Evolutionary conservation across 192 early-diverging fungal species (phyloP), one percentile per base, ranked within the genome.

Genomic region (Podila clonocystis): DNA sequence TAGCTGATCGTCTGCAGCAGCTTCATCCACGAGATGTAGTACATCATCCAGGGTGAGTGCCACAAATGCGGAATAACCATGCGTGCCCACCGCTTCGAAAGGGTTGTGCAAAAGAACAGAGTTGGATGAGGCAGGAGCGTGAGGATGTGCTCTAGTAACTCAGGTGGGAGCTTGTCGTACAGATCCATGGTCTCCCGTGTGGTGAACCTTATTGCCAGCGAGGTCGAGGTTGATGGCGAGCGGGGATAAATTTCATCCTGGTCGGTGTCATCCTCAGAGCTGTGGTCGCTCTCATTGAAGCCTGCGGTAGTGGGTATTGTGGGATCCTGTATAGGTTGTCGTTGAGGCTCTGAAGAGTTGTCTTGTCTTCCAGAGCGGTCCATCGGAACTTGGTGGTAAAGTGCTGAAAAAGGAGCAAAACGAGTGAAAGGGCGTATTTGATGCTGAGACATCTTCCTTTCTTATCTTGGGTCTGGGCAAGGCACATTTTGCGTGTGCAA

Each of bases 1-100:
- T 29, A 29, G 45, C 31, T 67, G 12, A 72, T 49, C 1, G 70
- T 73, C 12, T 68, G 61, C 0, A 73, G 11, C 6, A 80, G 50
- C 29, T 62, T 65, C 66, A 64, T 65, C 77, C 77, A 80, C 5
- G 77, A 72, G 58, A 52, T 29, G 41, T 80, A 80, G 30, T 80
- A 80, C 17, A 19, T 49, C 77, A 73, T 73, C 41, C 50, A 69
- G 4, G 77, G 77, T 7, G 66, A 38, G 49, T 60, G 52, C 77
- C 77, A 80, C 28, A 80, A 38, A 50, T 73, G 67, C 0, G 77
- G 77, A 22, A 80, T 65, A 19, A 69, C 77, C 17, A 61, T 52
- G 4, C 26, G 41, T 2, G 65, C 57, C 77, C 77, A 80, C 12
- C 67, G 65, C 26, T 52, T 68, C 19, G 77, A 80, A 3, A 80